Evolutionary conservation across 176 grass and related monocot genomes (phyloP).

Genomic region (Eragrostis curvula): DNA sequence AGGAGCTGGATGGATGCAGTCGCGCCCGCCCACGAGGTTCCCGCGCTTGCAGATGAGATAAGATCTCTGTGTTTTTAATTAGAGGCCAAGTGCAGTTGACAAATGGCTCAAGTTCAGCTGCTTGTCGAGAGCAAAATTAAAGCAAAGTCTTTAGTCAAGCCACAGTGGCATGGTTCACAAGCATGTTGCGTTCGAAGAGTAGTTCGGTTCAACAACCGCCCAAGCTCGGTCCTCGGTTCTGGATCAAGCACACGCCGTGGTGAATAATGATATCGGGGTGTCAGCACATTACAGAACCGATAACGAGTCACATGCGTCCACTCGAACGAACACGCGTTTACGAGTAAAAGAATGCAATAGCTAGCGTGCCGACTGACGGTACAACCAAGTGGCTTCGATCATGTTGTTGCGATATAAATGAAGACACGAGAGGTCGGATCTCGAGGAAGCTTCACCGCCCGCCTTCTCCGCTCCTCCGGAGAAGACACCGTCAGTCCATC

Average conservation of each 20-base stretch:
- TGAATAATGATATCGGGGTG: not conserved
- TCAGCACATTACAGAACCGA: slow-evolving; percentile 9
- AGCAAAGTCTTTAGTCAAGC: not conserved
- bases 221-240: not conserved
- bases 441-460: not conserved
- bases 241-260: not conserved
- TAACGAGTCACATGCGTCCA: slow-evolving; percentile 23
- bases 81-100: not conserved
- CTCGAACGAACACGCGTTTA: not conserved
- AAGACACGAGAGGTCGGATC: slow-evolving; percentile 36
- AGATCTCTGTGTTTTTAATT: not conserved
- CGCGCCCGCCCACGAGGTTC: slow-evolving; percentile 29
- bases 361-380: not conserved
- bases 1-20: not conserved
- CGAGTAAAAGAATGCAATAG: not conserved
- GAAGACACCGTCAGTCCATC: not conserved
- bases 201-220: not conserved
- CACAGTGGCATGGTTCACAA: not conserved
- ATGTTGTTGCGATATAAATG: not conserved
- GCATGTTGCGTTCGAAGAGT: not conserved
- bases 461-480: not conserved
- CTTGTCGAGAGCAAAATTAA: not conserved
- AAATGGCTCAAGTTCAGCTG: not conserved
- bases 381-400: not conserved
- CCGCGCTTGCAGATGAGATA: slow-evolving; percentile 22